A percentile compares a stretch with the other conserved stretches of the same genome.
phyloP scores from a whole-genome alignment of 2,329 filamentous ascomycete genomes.

The Stemphylium vesicarium region DNA sequence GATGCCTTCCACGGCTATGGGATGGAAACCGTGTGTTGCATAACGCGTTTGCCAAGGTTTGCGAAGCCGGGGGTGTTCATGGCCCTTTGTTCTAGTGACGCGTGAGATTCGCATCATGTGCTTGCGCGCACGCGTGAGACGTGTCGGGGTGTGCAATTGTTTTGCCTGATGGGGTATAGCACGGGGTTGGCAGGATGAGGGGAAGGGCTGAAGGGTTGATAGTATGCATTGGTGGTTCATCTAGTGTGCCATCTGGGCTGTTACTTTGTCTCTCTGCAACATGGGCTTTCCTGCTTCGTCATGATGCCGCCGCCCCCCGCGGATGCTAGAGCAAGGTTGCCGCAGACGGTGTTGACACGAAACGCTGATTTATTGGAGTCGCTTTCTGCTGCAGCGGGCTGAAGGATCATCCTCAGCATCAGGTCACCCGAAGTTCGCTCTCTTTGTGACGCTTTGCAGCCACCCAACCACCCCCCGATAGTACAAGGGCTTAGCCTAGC shows the following conservation, averaged over 20 bases:
- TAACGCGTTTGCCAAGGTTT: slow-evolving; percentile 10
- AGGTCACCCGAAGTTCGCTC: neutral
- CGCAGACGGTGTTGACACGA: too few species aligned
- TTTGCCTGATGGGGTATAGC: slow-evolving; percentile 3
- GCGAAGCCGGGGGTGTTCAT: neutral
- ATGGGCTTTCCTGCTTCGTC: neutral
- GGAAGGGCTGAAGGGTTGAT: neutral
- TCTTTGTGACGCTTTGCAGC: neutral
- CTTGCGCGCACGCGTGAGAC: slow-evolving; percentile 31
- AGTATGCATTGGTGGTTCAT: slow-evolving; percentile 1
- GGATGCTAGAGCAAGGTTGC: neutral
- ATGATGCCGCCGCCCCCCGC: neutral
- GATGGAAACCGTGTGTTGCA: slow-evolving; percentile 12
- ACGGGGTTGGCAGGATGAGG: neutral
- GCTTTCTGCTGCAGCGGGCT: too few species aligned
- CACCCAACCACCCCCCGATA: neutral
- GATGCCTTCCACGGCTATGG: neutral
- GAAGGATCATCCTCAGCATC: neutral
- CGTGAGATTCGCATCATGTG: slow-evolving; percentile 25
- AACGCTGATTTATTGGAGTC: too few species aligned
- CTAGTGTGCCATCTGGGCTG: slow-evolving; percentile 9
- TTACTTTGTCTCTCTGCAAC: neutral
- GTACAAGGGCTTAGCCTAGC: neutral
- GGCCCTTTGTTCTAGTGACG: slow-evolving; percentile 18
- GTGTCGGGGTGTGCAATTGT: slow-evolving; percentile 19